Percentiles rank a stretch among this genome's conserved stretches.
phyloP scores from a whole-genome alignment of 2,329 filamentous ascomycete genomes.

The Lecanoromycetidae sp. region DNA sequence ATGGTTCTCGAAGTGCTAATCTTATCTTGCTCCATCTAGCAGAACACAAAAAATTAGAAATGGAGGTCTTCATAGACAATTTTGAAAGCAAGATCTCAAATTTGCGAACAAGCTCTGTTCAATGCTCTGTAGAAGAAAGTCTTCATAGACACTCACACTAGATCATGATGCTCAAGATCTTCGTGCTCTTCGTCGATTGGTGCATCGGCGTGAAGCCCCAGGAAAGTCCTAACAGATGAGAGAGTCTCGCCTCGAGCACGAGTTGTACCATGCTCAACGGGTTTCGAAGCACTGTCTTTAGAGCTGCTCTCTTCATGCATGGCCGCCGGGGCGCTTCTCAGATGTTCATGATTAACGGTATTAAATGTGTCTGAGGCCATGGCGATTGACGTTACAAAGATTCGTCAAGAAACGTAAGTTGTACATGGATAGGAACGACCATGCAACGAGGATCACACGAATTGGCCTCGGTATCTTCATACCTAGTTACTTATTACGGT shows the following conservation, averaged over 20 bases:
- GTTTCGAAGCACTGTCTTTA: neutral
- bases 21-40: slow-evolving; percentile 48
- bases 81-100: no score
- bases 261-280: neutral
- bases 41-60: no score
- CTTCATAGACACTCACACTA: no score
- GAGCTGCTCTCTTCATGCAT: neutral
- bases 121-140: no score
- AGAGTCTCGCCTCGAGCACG: slow-evolving; percentile 5
- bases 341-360: neutral
- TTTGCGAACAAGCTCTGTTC: no score
- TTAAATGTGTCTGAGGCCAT: neutral
- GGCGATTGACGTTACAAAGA: no score
- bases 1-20: slow-evolving; percentile 42
- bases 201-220: slow-evolving; percentile 13
- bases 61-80: no score
- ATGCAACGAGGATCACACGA: no score
- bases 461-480: no score
- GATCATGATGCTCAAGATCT: slow-evolving; percentile 21
- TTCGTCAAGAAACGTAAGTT: no score
- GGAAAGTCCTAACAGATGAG: slow-evolving; percentile 10
- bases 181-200: slow-evolving; percentile 21
- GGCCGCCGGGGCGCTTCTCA: neutral
- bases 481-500: no score
- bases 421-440: no score